Conservation (phyloP, 805 yeast genomes). For the Ascoidea tarda region DNA sequence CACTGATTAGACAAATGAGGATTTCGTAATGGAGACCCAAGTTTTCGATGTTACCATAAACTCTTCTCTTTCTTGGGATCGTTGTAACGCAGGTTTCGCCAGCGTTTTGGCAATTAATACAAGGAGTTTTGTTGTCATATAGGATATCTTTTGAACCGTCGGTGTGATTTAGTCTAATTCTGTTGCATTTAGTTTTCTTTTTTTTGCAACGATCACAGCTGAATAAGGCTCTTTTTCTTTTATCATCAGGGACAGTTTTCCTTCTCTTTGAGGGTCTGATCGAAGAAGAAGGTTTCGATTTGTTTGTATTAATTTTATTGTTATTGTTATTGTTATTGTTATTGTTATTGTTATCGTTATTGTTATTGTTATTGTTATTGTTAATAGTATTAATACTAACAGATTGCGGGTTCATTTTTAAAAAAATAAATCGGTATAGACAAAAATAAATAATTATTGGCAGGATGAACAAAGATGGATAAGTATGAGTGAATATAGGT, state of each 20-base stretch:
- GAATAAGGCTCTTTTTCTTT: slow-evolving; percentile 6
- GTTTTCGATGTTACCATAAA: background rate
- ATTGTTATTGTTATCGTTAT: no score
- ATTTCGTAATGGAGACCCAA: slow-evolving; percentile 5
- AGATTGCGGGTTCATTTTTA: no score
- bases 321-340: no score
- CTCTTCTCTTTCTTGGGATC: slow-evolving; percentile 5
- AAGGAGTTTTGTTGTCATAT: slow-evolving; percentile 5
- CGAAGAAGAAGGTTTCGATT: background rate
- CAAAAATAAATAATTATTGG: no score
- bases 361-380: no score
- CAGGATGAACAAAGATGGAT: no score
- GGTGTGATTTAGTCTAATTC: background rate
- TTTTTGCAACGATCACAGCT: slow-evolving; percentile 8
- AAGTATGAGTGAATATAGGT: no score
- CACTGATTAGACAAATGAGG: slow-evolving; percentile 1
- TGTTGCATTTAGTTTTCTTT: slow-evolving; percentile 7
- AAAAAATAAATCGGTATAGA: no score
- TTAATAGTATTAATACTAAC: no score
- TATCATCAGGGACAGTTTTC: slow-evolving; percentile 6
- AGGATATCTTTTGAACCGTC: background rate
- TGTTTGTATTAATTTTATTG: no score
- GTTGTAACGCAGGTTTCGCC: slow-evolving; percentile 4
- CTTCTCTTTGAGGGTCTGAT: slow-evolving; percentile 1
- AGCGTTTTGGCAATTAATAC: slow-evolving; percentile 7